Percentiles rank a stretch among this genome's conserved stretches.
phyloP scores from a whole-genome alignment of 1,284 basidiomycete genomes.

The Pyrrhoderma noxium region DNA sequence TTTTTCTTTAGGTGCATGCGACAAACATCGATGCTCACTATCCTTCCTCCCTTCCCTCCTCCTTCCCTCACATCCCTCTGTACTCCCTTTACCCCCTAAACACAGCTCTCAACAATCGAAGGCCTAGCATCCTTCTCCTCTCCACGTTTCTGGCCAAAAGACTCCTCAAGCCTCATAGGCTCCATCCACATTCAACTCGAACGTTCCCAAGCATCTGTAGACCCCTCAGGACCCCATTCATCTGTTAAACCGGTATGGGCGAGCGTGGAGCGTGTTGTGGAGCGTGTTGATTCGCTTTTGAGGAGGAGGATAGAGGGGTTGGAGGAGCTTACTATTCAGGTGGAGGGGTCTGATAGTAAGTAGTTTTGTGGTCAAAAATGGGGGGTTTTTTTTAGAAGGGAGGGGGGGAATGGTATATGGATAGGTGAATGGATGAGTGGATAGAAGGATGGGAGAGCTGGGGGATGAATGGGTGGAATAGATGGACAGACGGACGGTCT shows the following conservation, averaged over 20 bases:
- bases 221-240: constrained; percentile 47
- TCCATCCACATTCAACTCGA: constrained; percentile 83
- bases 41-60: too few species aligned
- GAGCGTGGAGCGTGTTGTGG: constrained; percentile 63
- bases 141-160: constrained; percentile 95
- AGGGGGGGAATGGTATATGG: too few species aligned
- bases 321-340: constrained; percentile 83
- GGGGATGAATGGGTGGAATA: too few species aligned
- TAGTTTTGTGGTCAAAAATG: too few species aligned
- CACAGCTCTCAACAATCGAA: constrained; percentile 59
- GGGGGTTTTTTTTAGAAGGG: too few species aligned
- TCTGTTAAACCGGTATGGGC: constrained; percentile 44
- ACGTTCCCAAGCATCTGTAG: constrained; percentile 46
- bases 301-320: constrained; percentile 69
- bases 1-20: neutral
- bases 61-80: too few species aligned
- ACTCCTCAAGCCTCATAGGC: constrained; percentile 78
- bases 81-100: too few species aligned
- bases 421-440: too few species aligned
- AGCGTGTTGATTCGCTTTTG: constrained; percentile 67
- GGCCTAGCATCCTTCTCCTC: constrained; percentile 77
- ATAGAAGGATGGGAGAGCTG: too few species aligned
- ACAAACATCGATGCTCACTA: neutral
- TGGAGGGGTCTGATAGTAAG: constrained; percentile 35
- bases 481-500: too few species aligned